Evolutionary conservation across 192 early-diverging fungal genomes (phyloP).

Genomic region (Mortierella hygrophila): DNA sequence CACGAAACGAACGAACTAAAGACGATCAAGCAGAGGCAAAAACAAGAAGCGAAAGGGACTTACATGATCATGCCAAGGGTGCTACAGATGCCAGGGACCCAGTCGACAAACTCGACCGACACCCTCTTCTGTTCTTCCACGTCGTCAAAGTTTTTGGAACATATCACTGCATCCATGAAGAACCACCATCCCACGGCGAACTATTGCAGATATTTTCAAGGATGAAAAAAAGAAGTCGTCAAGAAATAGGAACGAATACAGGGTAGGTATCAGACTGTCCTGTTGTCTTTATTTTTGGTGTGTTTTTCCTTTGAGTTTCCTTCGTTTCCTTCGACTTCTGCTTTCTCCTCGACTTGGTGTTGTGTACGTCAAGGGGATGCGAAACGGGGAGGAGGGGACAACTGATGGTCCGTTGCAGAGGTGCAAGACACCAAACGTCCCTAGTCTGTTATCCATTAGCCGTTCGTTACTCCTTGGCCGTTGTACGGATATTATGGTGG

Average conservation of each 20-base stretch:
- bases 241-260: not conserved
- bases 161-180: slow-evolving; percentile 69
- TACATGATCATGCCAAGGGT: slow-evolving; percentile 73
- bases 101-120: slow-evolving; percentile 68
- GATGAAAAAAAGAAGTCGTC: no score
- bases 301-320: not conserved
- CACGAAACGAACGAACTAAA: not conserved
- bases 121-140: slow-evolving; percentile 30
- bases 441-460: not conserved
- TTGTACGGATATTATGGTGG: no score
- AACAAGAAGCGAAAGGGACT: not conserved
- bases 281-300: not conserved
- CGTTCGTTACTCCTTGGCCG: no score
- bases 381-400: not conserved
- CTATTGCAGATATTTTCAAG: slow-evolving; percentile 23
- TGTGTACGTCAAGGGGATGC: not conserved
- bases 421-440: not conserved
- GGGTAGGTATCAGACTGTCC: not conserved
- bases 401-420: not conserved
- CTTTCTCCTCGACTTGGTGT: not conserved
- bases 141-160: slow-evolving; percentile 53
- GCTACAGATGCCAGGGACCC: slow-evolving; percentile 69
- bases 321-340: not conserved
- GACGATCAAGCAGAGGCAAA: not conserved
- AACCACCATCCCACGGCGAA: slow-evolving; percentile 75